Evolutionary conservation across 2,329 filamentous ascomycete genomes (phyloP).

Genomic region (Epichloe aotearoae): DNA sequence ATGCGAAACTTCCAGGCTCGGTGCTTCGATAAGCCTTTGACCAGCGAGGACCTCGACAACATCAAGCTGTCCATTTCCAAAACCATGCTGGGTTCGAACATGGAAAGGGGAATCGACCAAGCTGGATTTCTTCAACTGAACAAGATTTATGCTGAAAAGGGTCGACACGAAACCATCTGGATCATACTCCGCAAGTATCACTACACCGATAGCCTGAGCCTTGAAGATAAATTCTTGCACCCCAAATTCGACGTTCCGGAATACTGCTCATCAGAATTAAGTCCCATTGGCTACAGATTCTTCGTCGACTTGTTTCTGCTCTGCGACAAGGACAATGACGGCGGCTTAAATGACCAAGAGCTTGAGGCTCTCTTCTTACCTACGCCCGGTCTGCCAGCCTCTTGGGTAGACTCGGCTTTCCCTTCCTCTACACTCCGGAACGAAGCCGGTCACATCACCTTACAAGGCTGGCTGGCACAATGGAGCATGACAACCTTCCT

Average conservation of each 20-base stretch:
- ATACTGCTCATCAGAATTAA: slow-evolving; percentile 84
- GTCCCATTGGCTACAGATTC: slow-evolving; percentile 88
- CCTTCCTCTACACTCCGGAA: slow-evolving; percentile 90
- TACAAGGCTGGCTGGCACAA: slow-evolving; percentile 95
- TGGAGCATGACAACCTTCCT: slow-evolving; percentile 99
- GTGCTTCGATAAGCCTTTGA: slow-evolving; percentile 81
- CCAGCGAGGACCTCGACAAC: slow-evolving; percentile 68
- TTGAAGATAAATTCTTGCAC: slow-evolving; percentile 82
- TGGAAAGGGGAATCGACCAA: slow-evolving; percentile 63
- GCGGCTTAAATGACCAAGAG: slow-evolving; percentile 77
- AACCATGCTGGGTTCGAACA: slow-evolving; percentile 46
- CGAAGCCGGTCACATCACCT: slow-evolving; percentile 85
- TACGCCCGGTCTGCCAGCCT: slow-evolving; percentile 74
- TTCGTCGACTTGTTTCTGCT: slow-evolving; percentile 93
- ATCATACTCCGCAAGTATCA: slow-evolving; percentile 90
- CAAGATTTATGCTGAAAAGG: slow-evolving; percentile 93
- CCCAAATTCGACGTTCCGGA: slow-evolving; percentile 92
- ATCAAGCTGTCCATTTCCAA: slow-evolving; percentile 82
- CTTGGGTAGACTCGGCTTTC: slow-evolving; percentile 81
- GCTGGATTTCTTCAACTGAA: slow-evolving; percentile 81
- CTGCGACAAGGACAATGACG: slow-evolving; percentile 96
- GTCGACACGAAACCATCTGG: slow-evolving; percentile 96
- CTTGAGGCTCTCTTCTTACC: slow-evolving; percentile 80
- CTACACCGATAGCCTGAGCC: slow-evolving; percentile 86
- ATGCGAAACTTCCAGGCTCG: slow-evolving; percentile 83